Evolutionary conservation across 108 stramenopile genomes (phyloP), one percentile per base, ranked within the genome.

Genomic region (Bacterosira constricta): DNA sequence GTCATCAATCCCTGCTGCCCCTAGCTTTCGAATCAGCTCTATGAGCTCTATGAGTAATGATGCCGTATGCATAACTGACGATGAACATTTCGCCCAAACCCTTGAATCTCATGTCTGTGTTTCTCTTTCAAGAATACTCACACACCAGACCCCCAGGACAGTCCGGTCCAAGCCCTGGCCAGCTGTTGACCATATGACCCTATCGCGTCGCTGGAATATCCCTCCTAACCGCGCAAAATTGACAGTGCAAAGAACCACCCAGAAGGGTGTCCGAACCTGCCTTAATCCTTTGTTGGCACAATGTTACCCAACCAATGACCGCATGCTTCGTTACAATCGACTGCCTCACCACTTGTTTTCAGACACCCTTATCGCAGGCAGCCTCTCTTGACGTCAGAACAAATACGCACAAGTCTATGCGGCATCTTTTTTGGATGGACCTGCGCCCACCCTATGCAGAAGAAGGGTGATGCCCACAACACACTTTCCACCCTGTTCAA

Each of bases 241-340:
- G n/a, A 81, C 79, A 0, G 11, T 84, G 0, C 3, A 63, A 23
- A n/a, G 2, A 7, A 77, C 75, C 0, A 81, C 79, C 0, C 83
- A 84, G 34, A 36, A 18, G 0, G 80, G 63, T 1, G 71, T 81
- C 20, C 39, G 71, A 9, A 41, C 53, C 47, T 55, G 72, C 38
- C 0, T 63, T 1, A 27, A 69, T 41, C 47, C 66, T 2, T 69
- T 34, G 0, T 47, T 66, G 1, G 13, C 55, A 13, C 63, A 47
- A 34, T 42, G 77, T 0, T 67, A 53, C n/a, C 37, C 55, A n/a
- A 58, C 63, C 11, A 69, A 51, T 21, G 58, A 32, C 17, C 21
- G 39, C 11, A 47, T 71, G 27, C 62, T 84, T 2, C 55, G 62
- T 1, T 84, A 77, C 37, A 52, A 53, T 15, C 49, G 67, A 4